A percentile compares a stretch with the other conserved stretches of the same genome.
phyloP scores from a whole-genome alignment of 2,329 filamentous ascomycete species.

The Decorospora gaudefroyi region DNA sequence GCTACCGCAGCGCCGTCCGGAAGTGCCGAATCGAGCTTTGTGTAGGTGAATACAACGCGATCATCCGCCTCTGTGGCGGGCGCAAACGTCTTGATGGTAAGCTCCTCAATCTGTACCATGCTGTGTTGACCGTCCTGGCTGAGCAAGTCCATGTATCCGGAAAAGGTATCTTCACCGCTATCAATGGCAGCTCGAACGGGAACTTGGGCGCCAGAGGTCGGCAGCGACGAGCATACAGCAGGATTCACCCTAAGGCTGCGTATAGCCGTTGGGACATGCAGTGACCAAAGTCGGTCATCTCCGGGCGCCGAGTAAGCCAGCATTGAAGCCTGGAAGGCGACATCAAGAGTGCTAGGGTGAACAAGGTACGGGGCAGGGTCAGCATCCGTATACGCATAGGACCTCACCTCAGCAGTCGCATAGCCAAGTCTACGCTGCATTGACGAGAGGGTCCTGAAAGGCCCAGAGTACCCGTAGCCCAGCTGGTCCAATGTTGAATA shows the following conservation, averaged over 20 bases:
- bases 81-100: neutral
- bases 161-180: neutral
- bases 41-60: neutral
- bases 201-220: neutral
- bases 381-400: neutral
- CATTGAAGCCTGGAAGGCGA: slow-evolving; percentile 35
- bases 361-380: neutral
- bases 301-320: slow-evolving; percentile 33
- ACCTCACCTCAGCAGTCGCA: neutral
- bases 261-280: slow-evolving; percentile 28
- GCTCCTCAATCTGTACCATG: neutral
- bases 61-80: neutral
- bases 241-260: slow-evolving; percentile 4
- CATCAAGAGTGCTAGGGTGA: slow-evolving; percentile 35
- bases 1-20: neutral
- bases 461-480: neutral
- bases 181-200: neutral
- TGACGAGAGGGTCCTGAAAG: neutral
- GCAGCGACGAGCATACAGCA: neutral
- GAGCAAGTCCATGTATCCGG: neutral
- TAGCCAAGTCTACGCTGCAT: neutral
- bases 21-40: neutral
- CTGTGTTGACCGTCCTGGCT: neutral
- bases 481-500: neutral
- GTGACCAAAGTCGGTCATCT: slow-evolving; percentile 30